Evolutionary conservation across 805 yeast genomes (phyloP), one percentile per base, ranked within the genome.

Genomic region (Wickerhamiella slavikovae): DNA sequence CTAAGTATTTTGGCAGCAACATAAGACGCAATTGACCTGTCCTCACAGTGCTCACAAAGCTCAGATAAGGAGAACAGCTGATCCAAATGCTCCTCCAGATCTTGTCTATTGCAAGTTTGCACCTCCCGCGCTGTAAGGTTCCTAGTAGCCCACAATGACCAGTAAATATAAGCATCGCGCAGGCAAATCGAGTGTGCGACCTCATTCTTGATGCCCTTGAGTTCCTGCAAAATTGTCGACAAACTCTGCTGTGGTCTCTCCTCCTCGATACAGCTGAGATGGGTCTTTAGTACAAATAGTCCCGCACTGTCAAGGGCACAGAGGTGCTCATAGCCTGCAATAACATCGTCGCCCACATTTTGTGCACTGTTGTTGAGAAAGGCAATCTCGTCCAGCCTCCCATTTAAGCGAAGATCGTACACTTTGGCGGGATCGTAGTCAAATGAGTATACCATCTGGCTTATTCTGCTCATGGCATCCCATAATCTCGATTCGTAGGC

Each of bases 371-470:
- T n/a, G n/a, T n/a, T n/a, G n/a, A n/a, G n/a, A n/a, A n/a, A n/a
- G n/a, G n/a, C n/a, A n/a, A n/a, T n/a, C n/a, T n/a, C n/a, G n/a
- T n/a, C n/a, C n/a, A n/a, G n/a, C n/a, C n/a, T n/a, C n/a, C n/a
- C n/a, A n/a, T n/a, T n/a, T n/a, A n/a, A n/a, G n/a, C n/a, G n/a
- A n/a, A n/a, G n/a, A n/a, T n/a, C n/a, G n/a, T n/a, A n/a, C n/a
- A n/a, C n/a, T n/a, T n/a, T n/a, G n/a, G n/a, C n/a, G 9, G 70
- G 51, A 30, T 72, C 67, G 29, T 79, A 43, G 48, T 83, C 96
- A 49, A 64, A 66, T 3, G 89, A 67, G 19, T 58, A 43, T 1
- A 75, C 62, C 35, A 80, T 53, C 30, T 60, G 60, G 21, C 56
- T 49, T n/a, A 55, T 47, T 29, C 73, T 54, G 5, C 45, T 49